Evolutionary conservation across 805 yeast genomes (phyloP).

Genomic region (Vanderwaltozyma tropicalis): DNA sequence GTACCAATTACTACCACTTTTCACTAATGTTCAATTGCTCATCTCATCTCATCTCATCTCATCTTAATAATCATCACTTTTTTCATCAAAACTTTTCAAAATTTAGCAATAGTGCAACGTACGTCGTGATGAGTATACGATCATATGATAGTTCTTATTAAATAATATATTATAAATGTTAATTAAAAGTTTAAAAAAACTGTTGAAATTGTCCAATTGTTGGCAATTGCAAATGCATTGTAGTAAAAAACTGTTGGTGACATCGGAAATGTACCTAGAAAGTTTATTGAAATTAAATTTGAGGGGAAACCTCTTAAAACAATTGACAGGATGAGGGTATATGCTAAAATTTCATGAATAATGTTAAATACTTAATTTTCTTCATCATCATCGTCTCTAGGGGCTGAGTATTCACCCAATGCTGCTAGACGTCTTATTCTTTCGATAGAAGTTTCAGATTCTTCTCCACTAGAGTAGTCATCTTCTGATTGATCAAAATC

Average conservation of each 20-base stretch:
- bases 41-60: slow-evolving; percentile 4
- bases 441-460: slow-evolving; percentile 54
- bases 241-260: too few relatives aligned
- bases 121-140: too few relatives aligned
- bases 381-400: slow-evolving; percentile 39
- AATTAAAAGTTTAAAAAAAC: too few relatives aligned
- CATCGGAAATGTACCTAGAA: background rate
- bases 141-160: too few relatives aligned
- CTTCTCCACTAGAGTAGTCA: slow-evolving; percentile 1
- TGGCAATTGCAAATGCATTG: too few relatives aligned
- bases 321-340: background rate
- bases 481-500: slow-evolving; percentile 7
- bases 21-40: background rate
- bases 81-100: background rate
- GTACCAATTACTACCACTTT: background rate
- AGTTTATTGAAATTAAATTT: background rate
- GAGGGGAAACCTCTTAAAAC: background rate
- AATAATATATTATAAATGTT: too few relatives aligned
- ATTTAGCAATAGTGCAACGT: too few relatives aligned
- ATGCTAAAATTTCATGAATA: too few relatives aligned
- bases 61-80: background rate
- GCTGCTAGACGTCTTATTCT: slow-evolving; percentile 52
- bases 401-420: slow-evolving; percentile 34
- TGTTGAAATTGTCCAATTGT: too few relatives aligned
- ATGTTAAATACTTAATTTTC: slow-evolving; percentile 31